Evolutionary conservation across 768 basidiomycete species (phyloP), one percentile per base, ranked within the genome.

Genomic region (Dentipellis fragilis): DNA sequence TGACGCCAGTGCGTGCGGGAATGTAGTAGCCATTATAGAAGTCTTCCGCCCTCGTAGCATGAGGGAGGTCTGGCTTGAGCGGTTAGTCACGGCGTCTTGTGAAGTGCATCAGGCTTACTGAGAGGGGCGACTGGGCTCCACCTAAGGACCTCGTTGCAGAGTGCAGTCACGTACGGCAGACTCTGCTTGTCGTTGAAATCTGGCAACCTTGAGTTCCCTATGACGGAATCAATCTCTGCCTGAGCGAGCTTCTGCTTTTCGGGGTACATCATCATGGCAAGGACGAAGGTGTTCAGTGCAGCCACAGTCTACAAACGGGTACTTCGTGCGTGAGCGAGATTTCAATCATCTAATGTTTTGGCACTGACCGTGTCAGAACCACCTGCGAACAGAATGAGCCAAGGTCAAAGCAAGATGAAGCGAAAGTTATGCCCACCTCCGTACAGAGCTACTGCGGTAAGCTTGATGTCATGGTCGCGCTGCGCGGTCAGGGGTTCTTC

Each of bases 21-120:
- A 71, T 66, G 46, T 52, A 54, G 56, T 70, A 68, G 2, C 68
- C 69, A 9, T 59, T 52, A 49, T 69, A 63, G 8, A 64, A 51
- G 52, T 69, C 68, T 50, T 71, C 69, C 51, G 64, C 61, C 11
- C 55, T 57, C 12, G 62, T 47, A 10, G 59, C 57, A 52, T 71
- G 69, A 8, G 68, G 64, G 11, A 69, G 45, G 19, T 59, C 67
- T 67, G 42, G 21, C n/a, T 21, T 4, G 16, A 4, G 14, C 29
- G 14, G 17, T 14, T 9, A 19, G 29, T 6, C 6, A 29, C 29
- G 29, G 29, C 6, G 29, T 29, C 29, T 6, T 6, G 29, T 29
- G 29, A 29, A 29, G 29, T 29, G 29, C 29, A 29, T n/a, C 4
- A 22, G 22, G 11, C 47, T 49, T 54, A 53, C 64, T 64, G 8